phyloP scores from a whole-genome alignment of 2,329 filamentous ascomycete species.

The Magnaporthales sp. region DNA sequence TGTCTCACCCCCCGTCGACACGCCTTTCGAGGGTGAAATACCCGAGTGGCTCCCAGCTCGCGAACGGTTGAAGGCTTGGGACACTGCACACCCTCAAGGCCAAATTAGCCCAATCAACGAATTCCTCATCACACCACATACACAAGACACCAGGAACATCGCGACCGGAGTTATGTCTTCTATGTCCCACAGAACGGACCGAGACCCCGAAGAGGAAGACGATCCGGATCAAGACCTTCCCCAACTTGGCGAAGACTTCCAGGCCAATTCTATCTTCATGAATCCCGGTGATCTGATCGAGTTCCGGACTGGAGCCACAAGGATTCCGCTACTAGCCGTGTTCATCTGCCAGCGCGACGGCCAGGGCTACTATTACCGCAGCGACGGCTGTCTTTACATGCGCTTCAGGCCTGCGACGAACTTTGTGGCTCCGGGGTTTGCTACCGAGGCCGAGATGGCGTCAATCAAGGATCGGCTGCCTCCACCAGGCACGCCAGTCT shows the following conservation, averaged over 20 bases:
- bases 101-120: not conserved
- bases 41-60: not conserved
- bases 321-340: conserved; percentile 40
- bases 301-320: conserved; percentile 19
- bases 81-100: not conserved
- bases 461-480: conserved; percentile 31
- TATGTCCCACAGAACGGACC: not conserved
- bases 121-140: not conserved
- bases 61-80: not conserved
- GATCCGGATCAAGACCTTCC: not conserved
- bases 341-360: conserved; percentile 43
- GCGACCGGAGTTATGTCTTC: not conserved
- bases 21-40: not conserved
- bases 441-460: conserved; percentile 28
- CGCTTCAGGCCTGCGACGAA: conserved; percentile 31
- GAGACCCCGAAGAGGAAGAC: conserved; percentile 11
- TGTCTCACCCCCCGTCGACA: not conserved
- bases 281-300: conserved; percentile 43
- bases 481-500: conserved; percentile 9
- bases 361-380: conserved; percentile 45
- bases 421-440: conserved; percentile 43
- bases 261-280: conserved; percentile 10
- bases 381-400: conserved; percentile 42
- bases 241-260: not conserved
- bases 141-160: not conserved